Base-by-base conservation (phyloP, 2,329 filamentous ascomycete genomes). In the Hawksworthiomyces lignivorus region DNA sequence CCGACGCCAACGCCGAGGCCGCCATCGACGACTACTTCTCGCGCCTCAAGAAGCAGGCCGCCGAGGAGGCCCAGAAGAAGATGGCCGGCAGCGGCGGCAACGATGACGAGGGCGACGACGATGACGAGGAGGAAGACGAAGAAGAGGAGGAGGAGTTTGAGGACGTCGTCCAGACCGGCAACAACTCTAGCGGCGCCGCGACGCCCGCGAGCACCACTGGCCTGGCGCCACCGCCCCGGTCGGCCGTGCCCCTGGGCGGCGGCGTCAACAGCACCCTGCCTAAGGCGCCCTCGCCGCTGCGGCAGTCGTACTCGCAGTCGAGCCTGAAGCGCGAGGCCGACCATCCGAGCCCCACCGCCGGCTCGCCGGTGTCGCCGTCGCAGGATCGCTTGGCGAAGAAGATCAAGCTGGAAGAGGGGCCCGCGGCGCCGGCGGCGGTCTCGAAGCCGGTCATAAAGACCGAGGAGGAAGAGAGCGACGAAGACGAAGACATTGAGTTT, bases 21-120 rank as follows among this genome's bases (percentile, higher is more conserved):
- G 70, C 73, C 44, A 73, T 87, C 48, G 80, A 82, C 43, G 76
- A 77, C 41, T 77, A 84, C 43, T 87, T 85, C 56, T 75, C 75
- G 28, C 74, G 73, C 45, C 68, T 87, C 15, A 80, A 79, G 51
- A 73, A 80, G 48, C 73, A 82, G 57, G 68, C 58, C 44, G 71
- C 61, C 46, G 72, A 63, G 28, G 69, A 76, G 21, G 72, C 69
- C n/a, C 68, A 67, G 31, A 65, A 69, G 14, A 69, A 72, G 41
- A 65, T 66, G 1, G 68, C 69, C 19, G 64, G 65, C 18, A 67
- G 67, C 19, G 66, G 66, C 11, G 70, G 73, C 7, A 63, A 63
- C 7, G 51, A 53, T 0, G 58, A 63, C 1, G 68, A 68, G 8
- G 70, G 74, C 7, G 63, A 64, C 4, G 64, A 66, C 15, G 61